Conservation (phyloP, 768 basidiomycete genomes). For the Vishniacozyma victoriae region DNA sequence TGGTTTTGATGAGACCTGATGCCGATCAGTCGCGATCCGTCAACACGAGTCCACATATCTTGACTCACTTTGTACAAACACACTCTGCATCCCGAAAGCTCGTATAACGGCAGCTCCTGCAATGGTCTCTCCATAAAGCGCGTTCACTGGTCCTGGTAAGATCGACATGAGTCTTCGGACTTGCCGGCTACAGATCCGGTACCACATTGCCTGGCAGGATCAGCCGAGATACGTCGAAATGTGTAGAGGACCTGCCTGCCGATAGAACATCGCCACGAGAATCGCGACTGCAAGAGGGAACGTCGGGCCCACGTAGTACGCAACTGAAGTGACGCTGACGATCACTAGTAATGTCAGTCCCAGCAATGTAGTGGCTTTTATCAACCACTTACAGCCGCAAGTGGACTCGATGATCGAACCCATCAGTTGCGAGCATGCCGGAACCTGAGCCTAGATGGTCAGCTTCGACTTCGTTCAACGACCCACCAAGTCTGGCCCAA, state of each 20-base stretch:
- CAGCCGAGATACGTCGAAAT: neutral
- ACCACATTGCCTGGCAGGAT: slow-evolving; percentile 16
- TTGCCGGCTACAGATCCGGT: slow-evolving; percentile 19
- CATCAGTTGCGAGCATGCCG: slow-evolving; percentile 16
- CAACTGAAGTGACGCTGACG: slow-evolving; percentile 13
- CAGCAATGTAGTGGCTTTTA: no score
- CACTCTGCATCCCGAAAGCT: slow-evolving; percentile 30
- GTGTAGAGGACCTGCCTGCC: slow-evolving; percentile 19
- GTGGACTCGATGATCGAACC: slow-evolving; percentile 2
- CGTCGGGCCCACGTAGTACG: slow-evolving; percentile 19
- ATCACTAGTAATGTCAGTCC: slow-evolving; percentile 7
- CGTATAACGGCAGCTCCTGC: slow-evolving; percentile 35
- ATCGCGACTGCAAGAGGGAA: slow-evolving; percentile 12
- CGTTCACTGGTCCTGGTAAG: slow-evolving; percentile 31
- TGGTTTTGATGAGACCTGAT: slow-evolving; percentile 12
- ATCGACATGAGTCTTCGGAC: slow-evolving; percentile 19
- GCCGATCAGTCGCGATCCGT: neutral
- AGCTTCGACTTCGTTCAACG: no score
- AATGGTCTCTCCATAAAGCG: slow-evolving; percentile 34
- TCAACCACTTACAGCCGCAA: slow-evolving; percentile 13
- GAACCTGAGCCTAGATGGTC: slow-evolving; percentile 10
- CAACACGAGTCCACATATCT: neutral
- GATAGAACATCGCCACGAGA: slow-evolving; percentile 14
- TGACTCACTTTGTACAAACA: slow-evolving; percentile 23
- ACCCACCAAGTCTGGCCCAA: slow-evolving; percentile 31